phyloP scores from a whole-genome alignment of 2,329 filamentous ascomycete genomes.

The Paraphoma chrysanthemicola region DNA sequence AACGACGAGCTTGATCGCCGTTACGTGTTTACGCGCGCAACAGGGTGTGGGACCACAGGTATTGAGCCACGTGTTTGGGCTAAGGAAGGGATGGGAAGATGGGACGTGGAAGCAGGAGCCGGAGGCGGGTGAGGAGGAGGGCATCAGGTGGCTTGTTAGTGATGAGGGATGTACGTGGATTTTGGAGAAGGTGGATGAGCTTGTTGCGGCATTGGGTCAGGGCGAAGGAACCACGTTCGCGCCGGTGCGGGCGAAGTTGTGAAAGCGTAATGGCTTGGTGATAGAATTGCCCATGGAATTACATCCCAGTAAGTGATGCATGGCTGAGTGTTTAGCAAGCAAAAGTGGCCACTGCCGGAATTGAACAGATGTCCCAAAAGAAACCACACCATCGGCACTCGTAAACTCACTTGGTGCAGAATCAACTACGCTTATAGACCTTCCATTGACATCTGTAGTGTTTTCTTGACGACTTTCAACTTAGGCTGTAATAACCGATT shows the following conservation, averaged over 20 bases:
- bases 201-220: constrained; percentile 55
- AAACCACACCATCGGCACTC: too few species aligned
- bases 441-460: too few species aligned
- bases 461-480: too few species aligned
- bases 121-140: constrained; percentile 59
- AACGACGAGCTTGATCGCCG: constrained; percentile 74
- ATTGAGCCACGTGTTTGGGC: constrained; percentile 78
- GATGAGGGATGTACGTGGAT: constrained; percentile 72
- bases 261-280: neutral
- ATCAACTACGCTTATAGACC: too few species aligned
- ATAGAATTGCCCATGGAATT: too few species aligned
- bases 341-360: too few species aligned
- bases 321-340: too few species aligned
- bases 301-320: too few species aligned
- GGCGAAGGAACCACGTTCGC: constrained; percentile 40
- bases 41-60: constrained; percentile 85
- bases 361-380: too few species aligned
- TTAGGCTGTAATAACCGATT: too few species aligned
- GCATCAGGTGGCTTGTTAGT: constrained; percentile 66
- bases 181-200: constrained; percentile 65
- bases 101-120: constrained; percentile 61
- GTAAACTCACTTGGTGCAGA: too few species aligned
- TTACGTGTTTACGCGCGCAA: constrained; percentile 78
- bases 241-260: constrained; percentile 37
- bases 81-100: constrained; percentile 77